These are phyloP conservation scores for Lobosporangium transversale DNA, from an alignment of 192 early-diverging fungal genomes.

Conservation along the genomic window DNA sequence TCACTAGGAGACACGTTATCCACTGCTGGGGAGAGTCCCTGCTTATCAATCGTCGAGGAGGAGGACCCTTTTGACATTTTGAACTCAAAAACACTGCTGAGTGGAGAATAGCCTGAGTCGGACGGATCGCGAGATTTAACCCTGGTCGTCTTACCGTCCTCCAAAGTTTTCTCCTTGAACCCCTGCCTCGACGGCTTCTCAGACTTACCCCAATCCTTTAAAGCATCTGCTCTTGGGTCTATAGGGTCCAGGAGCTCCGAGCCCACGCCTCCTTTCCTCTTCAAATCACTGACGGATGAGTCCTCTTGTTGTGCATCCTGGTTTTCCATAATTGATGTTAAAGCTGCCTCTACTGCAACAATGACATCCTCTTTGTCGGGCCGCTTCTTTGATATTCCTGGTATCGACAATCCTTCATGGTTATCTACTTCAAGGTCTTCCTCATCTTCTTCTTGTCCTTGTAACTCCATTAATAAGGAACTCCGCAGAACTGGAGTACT, in stretches of 20 bases:
- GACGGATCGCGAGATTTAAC: conserved; percentile 14
- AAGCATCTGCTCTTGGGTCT: conserved; percentile 12
- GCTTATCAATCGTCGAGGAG: no score
- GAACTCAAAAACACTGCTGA: conserved; percentile 14
- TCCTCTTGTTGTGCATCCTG: conserved; percentile 27
- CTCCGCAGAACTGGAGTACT: conserved; percentile 4
- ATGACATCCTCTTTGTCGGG: conserved; percentile 25
- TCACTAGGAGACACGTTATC: conserved; percentile 6
- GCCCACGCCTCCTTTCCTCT: neutral
- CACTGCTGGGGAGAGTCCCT: no score
- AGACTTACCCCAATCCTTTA: conserved; percentile 39
- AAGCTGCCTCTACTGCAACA: conserved; percentile 61
- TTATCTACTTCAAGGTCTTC: neutral
- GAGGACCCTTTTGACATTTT: no score
- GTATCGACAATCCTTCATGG: conserved; percentile 24
- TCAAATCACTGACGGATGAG: neutral
- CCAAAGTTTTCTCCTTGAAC: conserved; percentile 15
- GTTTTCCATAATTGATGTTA: conserved; percentile 64
- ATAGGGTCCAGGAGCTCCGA: conserved; percentile 26
- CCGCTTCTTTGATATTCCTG: conserved; percentile 9
- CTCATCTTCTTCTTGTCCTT: conserved; percentile 23
- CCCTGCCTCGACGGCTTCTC: conserved; percentile 3
- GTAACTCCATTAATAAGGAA: conserved; percentile 30
- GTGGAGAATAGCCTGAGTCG: neutral
- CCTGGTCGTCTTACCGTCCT: conserved; percentile 14